Conservation (phyloP, 192 early-diverging fungal species). For the Coemansia sp. region DNA sequence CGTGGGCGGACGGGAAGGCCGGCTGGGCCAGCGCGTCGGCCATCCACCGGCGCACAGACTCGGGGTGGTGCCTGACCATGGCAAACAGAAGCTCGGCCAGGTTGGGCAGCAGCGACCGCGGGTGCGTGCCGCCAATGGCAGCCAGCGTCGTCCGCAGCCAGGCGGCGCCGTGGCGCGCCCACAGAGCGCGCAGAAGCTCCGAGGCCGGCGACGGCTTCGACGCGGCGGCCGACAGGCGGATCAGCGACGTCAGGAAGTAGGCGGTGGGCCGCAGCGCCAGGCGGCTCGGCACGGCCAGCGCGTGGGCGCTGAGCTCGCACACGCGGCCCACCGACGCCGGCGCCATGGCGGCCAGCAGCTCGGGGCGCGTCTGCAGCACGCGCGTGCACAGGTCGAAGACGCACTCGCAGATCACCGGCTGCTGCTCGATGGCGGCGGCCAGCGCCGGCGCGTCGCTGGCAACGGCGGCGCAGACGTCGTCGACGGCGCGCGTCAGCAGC, state of each 20-base stretch:
- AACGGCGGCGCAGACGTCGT: constrained; percentile 27
- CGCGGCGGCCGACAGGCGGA: constrained; percentile 22
- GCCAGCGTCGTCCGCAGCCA: constrained; percentile 43
- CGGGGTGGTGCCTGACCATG: constrained; percentile 36
- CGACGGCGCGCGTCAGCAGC: constrained; percentile 27
- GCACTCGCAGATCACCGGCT: constrained; percentile 38
- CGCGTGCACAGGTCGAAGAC: constrained; percentile 40
- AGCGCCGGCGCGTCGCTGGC: constrained; percentile 16
- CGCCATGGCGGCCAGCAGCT: constrained; percentile 11
- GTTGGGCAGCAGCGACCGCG: constrained; percentile 46
- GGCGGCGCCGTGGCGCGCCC: constrained; percentile 25
- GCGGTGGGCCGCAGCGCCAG: constrained; percentile 41
- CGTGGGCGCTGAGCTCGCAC: constrained; percentile 39
- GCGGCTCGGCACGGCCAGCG: constrained; percentile 44
- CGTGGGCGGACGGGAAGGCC: constrained; percentile 37
- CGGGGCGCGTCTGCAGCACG: constrained; percentile 25
- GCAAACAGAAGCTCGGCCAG: constrained; percentile 49
- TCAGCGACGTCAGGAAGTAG: constrained; percentile 34
- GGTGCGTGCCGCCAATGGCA: constrained; percentile 44
- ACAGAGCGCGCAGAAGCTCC: constrained; percentile 18
- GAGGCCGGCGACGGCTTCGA: not conserved
- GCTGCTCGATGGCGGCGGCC: constrained; percentile 38
- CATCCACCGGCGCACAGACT: constrained; percentile 12
- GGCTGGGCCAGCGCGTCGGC: constrained; percentile 23
- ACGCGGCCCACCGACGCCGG: constrained; percentile 13